Base-by-base conservation (phyloP, 805 yeast genomes). In the Nakazawaea anatomiae region DNA sequence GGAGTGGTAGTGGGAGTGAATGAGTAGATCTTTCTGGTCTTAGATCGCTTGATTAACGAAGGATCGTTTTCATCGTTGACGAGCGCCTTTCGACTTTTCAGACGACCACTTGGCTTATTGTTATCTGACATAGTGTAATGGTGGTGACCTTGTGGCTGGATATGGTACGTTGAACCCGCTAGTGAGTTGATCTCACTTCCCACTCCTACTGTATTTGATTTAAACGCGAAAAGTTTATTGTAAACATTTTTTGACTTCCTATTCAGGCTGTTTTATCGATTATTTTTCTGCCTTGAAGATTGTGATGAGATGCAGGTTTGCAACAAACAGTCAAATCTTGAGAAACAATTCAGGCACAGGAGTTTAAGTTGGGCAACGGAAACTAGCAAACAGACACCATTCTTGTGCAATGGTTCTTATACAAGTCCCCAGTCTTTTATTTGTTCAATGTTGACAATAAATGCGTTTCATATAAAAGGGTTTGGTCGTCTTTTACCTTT, bases 1-100 rank as follows among this genome's bases (percentile, higher is more conserved):
- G 50, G 10, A 12, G 50, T 47, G 4, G 50, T 48, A 4, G 47
- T 48, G 28, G 52, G 52, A 9, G 52, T 48, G 44, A 48, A 48
- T 12, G 52, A 48, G 28, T 48, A 48, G 1, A 48, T 25, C 40
- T 48, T 48, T 12, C 18, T 38, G 14, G 39, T 25, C 40, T 27
- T 48, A 9, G 44, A 31, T 38, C 38, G 42, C 43, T 43, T 48
- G 4, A 48, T 12, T 12, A 35, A n/a, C 14, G 27, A 18, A 5
- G 34, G 36, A 34, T 47, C 50, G 29, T 47, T 47, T 34, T 47
- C 50, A 41, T 47, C 44, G 28, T 41, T 47, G 14, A 29, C 25
- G 11, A 14, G 10, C 32, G 30, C n/a, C 27, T 41, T 46, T 30
- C 10, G 7, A n/a, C 43, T 38, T 12, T 11, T 12, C n/a, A 18